A percentile compares a stretch with the other conserved stretches of the same genome.
These are phyloP conservation scores for Amanita exitialis DNA, from an alignment of 768 basidiomycete species.

Conservation along the genomic window DNA sequence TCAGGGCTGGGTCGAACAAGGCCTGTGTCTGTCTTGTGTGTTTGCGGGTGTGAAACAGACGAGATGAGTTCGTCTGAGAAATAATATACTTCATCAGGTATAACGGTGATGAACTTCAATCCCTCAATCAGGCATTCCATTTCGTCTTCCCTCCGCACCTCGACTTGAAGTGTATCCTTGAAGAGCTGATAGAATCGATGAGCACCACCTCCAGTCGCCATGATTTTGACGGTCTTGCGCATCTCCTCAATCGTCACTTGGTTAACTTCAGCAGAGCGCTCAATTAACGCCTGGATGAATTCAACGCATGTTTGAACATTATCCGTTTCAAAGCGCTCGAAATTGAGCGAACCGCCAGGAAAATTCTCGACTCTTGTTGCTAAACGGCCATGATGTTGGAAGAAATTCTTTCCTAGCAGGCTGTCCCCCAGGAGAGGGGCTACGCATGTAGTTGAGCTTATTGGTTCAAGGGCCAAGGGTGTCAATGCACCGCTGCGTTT, in stretches of 20 bases:
- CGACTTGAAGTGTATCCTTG: slow-evolving; percentile 62
- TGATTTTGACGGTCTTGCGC: slow-evolving; percentile 88
- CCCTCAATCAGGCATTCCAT: slow-evolving; percentile 99
- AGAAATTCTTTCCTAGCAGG: slow-evolving; percentile 51
- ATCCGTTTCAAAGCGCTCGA: slow-evolving; percentile 93
- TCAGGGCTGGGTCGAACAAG: slow-evolving; percentile 85
- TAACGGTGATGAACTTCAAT: slow-evolving; percentile 89
- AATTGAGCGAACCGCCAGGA: slow-evolving; percentile 95
- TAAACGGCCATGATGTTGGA: slow-evolving; percentile 46
- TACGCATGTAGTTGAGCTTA: slow-evolving; percentile 21
- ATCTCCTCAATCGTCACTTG: slow-evolving; percentile 84
- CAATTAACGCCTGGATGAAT: slow-evolving; percentile 83
- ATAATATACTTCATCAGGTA: slow-evolving; percentile 96
- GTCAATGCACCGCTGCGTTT: slow-evolving; percentile 70
- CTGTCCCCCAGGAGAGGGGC: slow-evolving; percentile 26
- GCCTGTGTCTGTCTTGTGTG: slow-evolving; percentile 8
- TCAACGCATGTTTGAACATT: slow-evolving; percentile 75
- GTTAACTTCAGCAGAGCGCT: slow-evolving; percentile 77
- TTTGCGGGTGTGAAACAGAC: slow-evolving; percentile 29
- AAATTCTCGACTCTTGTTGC: slow-evolving; percentile 38
- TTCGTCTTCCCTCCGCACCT: slow-evolving; percentile 89
- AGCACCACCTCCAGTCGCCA: slow-evolving; percentile 97
- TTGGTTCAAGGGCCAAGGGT: slow-evolving; percentile 61
- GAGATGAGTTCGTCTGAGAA: slow-evolving; percentile 97
- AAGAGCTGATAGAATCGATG: slow-evolving; percentile 89